These are phyloP conservation scores for Nothopassalora personata DNA, from an alignment of 2,329 filamentous ascomycete genomes.

Conservation along the genomic window DNA sequence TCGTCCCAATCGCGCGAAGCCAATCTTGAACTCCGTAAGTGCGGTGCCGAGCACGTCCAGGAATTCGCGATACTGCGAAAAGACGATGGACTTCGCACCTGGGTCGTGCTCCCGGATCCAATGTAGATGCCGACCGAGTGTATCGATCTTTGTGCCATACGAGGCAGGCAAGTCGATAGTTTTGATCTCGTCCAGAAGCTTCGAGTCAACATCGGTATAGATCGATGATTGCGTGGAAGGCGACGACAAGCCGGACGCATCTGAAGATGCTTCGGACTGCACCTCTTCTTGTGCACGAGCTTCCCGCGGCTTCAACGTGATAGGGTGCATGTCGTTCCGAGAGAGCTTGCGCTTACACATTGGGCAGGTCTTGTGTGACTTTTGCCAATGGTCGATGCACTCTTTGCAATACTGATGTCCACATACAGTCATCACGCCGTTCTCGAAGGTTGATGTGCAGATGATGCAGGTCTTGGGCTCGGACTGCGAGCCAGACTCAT, in stretches of 20 bases:
- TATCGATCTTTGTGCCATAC: constrained; percentile 89
- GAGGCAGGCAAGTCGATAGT: constrained; percentile 65
- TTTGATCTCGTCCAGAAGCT: constrained; percentile 73
- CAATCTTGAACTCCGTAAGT: constrained; percentile 66
- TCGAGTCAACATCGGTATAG: constrained; percentile 69
- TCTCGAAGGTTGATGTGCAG: constrained; percentile 69
- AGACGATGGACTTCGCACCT: constrained; percentile 87
- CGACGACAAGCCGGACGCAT: constrained; percentile 8
- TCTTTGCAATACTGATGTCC: constrained; percentile 90
- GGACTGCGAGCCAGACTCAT: constrained; percentile 55
- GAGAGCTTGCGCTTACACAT: constrained; percentile 70
- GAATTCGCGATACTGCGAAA: constrained; percentile 84
- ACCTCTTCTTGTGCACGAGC: constrained; percentile 60
- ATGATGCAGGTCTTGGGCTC: constrained; percentile 69
- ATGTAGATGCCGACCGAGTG: constrained; percentile 63
- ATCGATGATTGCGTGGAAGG: constrained; percentile 46
- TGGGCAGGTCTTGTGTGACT: constrained; percentile 69
- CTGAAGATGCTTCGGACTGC: constrained; percentile 10
- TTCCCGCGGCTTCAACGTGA: constrained; percentile 72
- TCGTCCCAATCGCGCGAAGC: constrained; percentile 64
- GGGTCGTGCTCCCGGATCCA: constrained; percentile 82
- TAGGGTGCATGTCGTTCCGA: constrained; percentile 69
- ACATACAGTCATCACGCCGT: constrained; percentile 79
- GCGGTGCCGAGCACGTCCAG: constrained; percentile 67
- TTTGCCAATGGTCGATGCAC: constrained; percentile 77